Conservation (phyloP, 2,329 filamentous ascomycete species). For the Biscogniauxia marginata region DNA sequence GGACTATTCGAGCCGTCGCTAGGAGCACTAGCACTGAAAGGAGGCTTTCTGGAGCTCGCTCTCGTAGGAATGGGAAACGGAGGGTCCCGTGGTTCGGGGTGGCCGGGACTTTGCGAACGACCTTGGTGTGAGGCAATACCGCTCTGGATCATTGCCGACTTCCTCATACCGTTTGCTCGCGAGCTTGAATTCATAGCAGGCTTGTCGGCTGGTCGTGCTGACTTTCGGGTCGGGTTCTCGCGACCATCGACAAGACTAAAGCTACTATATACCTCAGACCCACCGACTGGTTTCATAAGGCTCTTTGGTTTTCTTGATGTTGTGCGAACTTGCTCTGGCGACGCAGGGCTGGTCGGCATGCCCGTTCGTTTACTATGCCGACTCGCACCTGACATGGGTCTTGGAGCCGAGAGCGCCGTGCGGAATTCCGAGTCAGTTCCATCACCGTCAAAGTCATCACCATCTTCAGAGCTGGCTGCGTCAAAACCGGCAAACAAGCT, state of each 20-base stretch:
- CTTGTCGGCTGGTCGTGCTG: slow-evolving; percentile 29
- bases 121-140: slow-evolving; percentile 69
- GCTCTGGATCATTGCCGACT: slow-evolving; percentile 76
- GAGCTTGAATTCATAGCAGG: slow-evolving; percentile 41
- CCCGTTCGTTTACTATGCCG: slow-evolving; percentile 44
- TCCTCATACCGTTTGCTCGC: slow-evolving; percentile 66
- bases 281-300: slow-evolving; percentile 34
- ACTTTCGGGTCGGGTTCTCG: slow-evolving; percentile 31
- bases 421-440: slow-evolving; percentile 66
- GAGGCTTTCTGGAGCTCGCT: slow-evolving; percentile 78
- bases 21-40: slow-evolving; percentile 61
- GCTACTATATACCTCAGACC: slow-evolving; percentile 46
- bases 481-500: slow-evolving; percentile 88
- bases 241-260: slow-evolving; percentile 37
- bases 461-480: slow-evolving; percentile 65
- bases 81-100: slow-evolving; percentile 61
- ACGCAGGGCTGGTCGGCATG: slow-evolving; percentile 37
- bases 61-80: slow-evolving; percentile 91
- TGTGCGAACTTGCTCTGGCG: slow-evolving; percentile 40
- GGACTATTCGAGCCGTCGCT: slow-evolving; percentile 78
- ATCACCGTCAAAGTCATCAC: slow-evolving; percentile 62
- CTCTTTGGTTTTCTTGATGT: slow-evolving; percentile 28
- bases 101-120: slow-evolving; percentile 64
- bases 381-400: slow-evolving; percentile 43
- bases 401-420: slow-evolving; percentile 64